A percentile compares a stretch with the other conserved stretches of the same genome.
These are phyloP conservation scores for Durusdinium trenchii DNA, from an alignment of 73 alveolate genomes.

Conservation along the genomic window DNA sequence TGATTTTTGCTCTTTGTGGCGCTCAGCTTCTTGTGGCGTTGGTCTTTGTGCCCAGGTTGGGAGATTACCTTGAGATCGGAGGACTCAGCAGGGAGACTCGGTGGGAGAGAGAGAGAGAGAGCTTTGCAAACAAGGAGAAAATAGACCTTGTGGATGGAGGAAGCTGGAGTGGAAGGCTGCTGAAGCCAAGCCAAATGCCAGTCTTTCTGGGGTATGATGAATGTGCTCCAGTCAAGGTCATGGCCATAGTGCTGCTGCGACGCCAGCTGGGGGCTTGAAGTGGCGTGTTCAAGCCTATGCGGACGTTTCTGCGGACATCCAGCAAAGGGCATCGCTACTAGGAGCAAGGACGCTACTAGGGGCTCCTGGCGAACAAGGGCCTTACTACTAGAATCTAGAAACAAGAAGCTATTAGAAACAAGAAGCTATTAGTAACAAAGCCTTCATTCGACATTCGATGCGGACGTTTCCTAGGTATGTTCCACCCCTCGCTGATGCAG, in stretches of 20 bases:
- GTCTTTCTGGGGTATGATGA: background rate
- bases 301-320: background rate
- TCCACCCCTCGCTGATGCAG: slow-evolving; percentile 58
- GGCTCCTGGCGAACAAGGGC: background rate
- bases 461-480: background rate
- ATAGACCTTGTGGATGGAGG: too few species aligned
- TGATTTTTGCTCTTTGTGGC: too few species aligned
- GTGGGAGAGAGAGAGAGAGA: too few species aligned
- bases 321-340: background rate
- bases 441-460: too few species aligned
- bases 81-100: background rate
- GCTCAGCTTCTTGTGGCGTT: background rate
- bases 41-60: slow-evolving; percentile 41
- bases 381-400: background rate
- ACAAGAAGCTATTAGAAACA: background rate
- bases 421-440: too few species aligned
- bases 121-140: too few species aligned
- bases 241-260: slow-evolving; percentile 47
- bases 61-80: slow-evolving; percentile 23
- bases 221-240: background rate
- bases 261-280: slow-evolving; percentile 27
- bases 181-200: background rate
- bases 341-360: background rate
- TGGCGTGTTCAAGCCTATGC: background rate
- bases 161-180: background rate